A percentile compares a stretch with the other conserved stretches of the same genome.
Conservation (phyloP, 805 yeast species). For the Maudiozyma turicensis region DNA sequence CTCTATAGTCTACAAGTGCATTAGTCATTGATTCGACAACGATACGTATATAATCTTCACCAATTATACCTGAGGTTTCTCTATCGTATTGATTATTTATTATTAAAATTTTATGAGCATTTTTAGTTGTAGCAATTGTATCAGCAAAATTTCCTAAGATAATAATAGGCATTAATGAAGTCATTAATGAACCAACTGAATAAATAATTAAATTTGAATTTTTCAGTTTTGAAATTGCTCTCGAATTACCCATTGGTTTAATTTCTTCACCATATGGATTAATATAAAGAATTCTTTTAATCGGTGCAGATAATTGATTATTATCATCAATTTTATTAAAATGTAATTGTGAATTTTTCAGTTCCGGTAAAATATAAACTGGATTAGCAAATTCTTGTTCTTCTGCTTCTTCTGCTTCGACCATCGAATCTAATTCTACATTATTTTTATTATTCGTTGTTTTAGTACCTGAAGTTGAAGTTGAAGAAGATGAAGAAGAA, state of each 20-base stretch:
- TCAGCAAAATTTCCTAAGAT: conserved; percentile 64
- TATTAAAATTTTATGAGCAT: conserved; percentile 43
- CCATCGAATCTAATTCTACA: conserved; percentile 9
- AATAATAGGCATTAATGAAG: conserved; percentile 74
- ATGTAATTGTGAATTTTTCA: conserved; percentile 63
- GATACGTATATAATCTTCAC: conserved; percentile 46
- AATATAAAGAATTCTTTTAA: conserved; percentile 63
- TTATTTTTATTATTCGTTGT: background rate
- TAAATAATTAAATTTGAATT: conserved; percentile 50
- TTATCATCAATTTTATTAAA: conserved; percentile 47
- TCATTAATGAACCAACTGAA: conserved; percentile 83
- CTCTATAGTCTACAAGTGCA: conserved; percentile 14
- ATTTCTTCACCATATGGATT: conserved; percentile 85
- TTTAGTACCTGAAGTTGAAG: background rate
- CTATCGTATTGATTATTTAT: conserved; percentile 71
- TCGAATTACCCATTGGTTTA: conserved; percentile 58
- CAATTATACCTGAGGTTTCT: conserved; percentile 64
- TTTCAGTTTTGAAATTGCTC: conserved; percentile 44
- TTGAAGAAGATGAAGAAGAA: background rate
- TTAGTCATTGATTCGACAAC: conserved; percentile 33
- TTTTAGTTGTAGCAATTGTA: conserved; percentile 35
- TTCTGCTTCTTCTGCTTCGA: conserved; percentile 33
- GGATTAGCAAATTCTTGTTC: conserved; percentile 54
- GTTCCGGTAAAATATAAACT: conserved; percentile 51
- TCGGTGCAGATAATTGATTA: conserved; percentile 63